Conservation (phyloP, 148 eudicot species). For the Camellia granthamiana region DNA sequence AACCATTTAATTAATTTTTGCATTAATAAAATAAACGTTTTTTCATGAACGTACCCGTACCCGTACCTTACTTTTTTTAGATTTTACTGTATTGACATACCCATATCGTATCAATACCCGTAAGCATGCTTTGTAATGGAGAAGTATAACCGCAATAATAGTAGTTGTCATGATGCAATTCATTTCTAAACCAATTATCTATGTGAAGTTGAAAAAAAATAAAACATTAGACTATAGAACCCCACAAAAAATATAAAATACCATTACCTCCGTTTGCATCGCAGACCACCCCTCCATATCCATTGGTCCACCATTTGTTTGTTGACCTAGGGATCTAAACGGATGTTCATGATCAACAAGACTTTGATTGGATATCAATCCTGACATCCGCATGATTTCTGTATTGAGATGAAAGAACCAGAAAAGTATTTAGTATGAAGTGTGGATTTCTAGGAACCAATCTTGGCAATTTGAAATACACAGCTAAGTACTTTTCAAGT, state of each 20-base stretch:
- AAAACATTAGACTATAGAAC: neutral
- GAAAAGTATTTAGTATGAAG: neutral
- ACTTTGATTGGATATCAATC: constrained; percentile 25
- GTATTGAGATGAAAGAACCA: constrained; percentile 21
- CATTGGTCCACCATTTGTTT: constrained; percentile 36
- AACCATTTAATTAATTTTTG: too few species aligned
- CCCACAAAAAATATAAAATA: neutral
- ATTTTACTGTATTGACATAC: too few species aligned
- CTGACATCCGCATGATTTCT: constrained; percentile 42
- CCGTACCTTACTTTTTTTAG: too few species aligned
- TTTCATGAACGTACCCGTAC: too few species aligned
- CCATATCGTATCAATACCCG: too few species aligned
- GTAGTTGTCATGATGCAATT: neutral
- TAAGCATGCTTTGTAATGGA: neutral
- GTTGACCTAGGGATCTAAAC: constrained; percentile 30
- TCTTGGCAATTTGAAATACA: neutral
- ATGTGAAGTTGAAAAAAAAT: neutral
- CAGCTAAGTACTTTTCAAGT: neutral
- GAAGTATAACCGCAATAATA: neutral
- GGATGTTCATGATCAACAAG: constrained; percentile 31
- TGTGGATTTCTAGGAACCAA: neutral
- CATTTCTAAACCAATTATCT: neutral
- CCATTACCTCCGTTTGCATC: constrained; percentile 36
- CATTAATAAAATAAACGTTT: too few species aligned
- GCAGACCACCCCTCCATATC: constrained; percentile 30